These are phyloP conservation scores for Telopea speciosissima DNA, from an alignment of 177 flowering plant species.

Conservation along the genomic window DNA sequence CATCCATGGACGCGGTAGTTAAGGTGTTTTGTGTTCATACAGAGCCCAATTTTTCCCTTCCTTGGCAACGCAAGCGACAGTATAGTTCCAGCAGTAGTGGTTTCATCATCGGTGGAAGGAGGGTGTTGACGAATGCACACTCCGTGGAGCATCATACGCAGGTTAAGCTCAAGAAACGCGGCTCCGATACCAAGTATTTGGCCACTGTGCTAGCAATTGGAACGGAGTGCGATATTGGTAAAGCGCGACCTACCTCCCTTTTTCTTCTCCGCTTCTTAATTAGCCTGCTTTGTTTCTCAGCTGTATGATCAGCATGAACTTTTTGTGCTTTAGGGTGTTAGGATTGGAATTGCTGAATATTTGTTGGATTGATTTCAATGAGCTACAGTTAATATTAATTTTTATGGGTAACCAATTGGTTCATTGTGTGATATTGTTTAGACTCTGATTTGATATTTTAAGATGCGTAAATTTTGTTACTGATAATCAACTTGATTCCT, in stretches of 20 bases:
- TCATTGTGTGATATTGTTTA: too few species aligned
- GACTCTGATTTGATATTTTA: too few species aligned
- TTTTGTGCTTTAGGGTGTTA: background rate
- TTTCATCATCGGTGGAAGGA: constrained; percentile 67
- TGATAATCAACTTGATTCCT: too few species aligned
- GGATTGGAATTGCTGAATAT: background rate
- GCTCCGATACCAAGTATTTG: constrained; percentile 86
- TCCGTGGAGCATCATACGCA: constrained; percentile 96
- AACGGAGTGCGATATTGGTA: constrained; percentile 96
- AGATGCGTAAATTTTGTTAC: too few species aligned
- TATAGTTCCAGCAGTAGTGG: constrained; percentile 94
- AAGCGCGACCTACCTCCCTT: background rate
- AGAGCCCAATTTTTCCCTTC: constrained; percentile 93
- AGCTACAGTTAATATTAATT: too few species aligned
- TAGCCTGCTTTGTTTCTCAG: background rate
- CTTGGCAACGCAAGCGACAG: constrained; percentile 98
- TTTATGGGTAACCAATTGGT: too few species aligned
- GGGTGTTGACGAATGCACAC: constrained; percentile 95
- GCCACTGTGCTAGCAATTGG: constrained; percentile 97
- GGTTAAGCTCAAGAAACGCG: constrained; percentile 97
- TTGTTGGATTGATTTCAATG: background rate
- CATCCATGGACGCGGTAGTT: constrained; percentile 93
- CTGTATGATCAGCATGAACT: background rate
- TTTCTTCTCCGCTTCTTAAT: background rate
- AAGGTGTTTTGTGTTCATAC: constrained; percentile 97